Evolutionary conservation across 208 protist species (phyloP).

Genomic region (Leishmania guyanensis): DNA sequence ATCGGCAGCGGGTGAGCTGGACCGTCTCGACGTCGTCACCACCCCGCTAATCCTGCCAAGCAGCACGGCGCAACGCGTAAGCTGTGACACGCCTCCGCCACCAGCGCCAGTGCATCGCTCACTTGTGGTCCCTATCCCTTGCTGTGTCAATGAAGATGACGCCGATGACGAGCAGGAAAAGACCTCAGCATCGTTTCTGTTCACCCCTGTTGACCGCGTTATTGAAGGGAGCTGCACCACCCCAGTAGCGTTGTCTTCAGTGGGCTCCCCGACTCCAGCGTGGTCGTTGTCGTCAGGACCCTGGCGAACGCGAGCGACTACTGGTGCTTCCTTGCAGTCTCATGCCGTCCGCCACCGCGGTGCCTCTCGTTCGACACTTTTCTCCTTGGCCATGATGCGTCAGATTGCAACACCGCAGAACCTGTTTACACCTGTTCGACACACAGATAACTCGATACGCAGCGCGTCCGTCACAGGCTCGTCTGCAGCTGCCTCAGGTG

Average conservation of each 20-base stretch:
- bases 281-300: not conserved
- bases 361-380: not conserved
- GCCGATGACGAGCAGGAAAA: not conserved
- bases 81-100: constrained; percentile 1
- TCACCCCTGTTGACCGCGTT: not conserved
- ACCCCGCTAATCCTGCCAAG: constrained; percentile 4
- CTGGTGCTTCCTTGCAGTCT: not conserved
- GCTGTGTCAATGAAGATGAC: not conserved
- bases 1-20: not conserved
- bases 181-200: not conserved
- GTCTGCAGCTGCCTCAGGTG: not conserved
- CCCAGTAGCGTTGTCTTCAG: not conserved
- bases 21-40: not conserved
- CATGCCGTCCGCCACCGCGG: not conserved
- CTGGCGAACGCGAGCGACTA: not conserved
- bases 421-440: constrained; percentile 24
- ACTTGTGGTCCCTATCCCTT: not conserved
- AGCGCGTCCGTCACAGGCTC: not conserved
- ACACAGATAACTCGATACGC: constrained; percentile 27
- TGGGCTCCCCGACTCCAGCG: not conserved
- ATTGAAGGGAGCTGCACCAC: constrained; percentile 4
- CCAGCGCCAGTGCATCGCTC: not conserved
- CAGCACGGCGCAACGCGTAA: not conserved
- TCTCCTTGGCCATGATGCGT: not conserved
- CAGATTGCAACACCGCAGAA: constrained; percentile 4